A percentile compares a stretch with the other conserved stretches of the same genome.
phyloP scores from a whole-genome alignment of 805 yeast species.

The Metschnikowia orientalis region DNA sequence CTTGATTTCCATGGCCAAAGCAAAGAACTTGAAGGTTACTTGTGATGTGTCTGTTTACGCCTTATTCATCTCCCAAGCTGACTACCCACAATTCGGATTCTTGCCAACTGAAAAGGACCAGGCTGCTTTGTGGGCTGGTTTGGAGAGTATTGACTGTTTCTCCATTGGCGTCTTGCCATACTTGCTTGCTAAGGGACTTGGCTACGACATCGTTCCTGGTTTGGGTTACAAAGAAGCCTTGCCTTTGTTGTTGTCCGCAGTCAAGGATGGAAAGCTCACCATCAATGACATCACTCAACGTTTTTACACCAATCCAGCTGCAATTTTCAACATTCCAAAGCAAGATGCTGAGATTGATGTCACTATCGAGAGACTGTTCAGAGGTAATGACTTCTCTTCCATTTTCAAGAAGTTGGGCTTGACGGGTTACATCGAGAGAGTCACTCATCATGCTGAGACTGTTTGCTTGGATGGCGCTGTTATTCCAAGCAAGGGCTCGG shows the following conservation, averaged over 20 bases:
- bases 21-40: slow-evolving; percentile 75
- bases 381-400: slow-evolving; percentile 25
- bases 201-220: slow-evolving; percentile 61
- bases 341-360: slow-evolving; percentile 78
- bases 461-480: slow-evolving; percentile 81
- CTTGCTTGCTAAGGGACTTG: slow-evolving; percentile 60
- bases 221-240: slow-evolving; percentile 75
- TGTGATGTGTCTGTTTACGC: slow-evolving; percentile 84
- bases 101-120: slow-evolving; percentile 82
- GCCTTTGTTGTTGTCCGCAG: slow-evolving; percentile 79
- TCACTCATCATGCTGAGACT: slow-evolving; percentile 70
- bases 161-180: slow-evolving; percentile 80
- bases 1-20: slow-evolving; percentile 79
- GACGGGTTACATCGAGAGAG: slow-evolving; percentile 86
- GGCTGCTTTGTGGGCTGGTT: slow-evolving; percentile 71
- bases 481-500: slow-evolving; percentile 50
- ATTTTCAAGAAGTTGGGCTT: slow-evolving; percentile 47
- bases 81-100: slow-evolving; percentile 64
- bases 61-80: slow-evolving; percentile 69
- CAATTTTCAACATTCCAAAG: slow-evolving; percentile 77
- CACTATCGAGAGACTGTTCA: slow-evolving; percentile 65
- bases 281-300: slow-evolving; percentile 66
- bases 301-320: slow-evolving; percentile 76
- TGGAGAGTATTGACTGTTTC: slow-evolving; percentile 76
- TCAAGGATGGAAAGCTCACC: slow-evolving; percentile 66